These are phyloP conservation scores for Parietaria judaica DNA, from an alignment of 306 rosid species.

Conservation along the genomic window DNA sequence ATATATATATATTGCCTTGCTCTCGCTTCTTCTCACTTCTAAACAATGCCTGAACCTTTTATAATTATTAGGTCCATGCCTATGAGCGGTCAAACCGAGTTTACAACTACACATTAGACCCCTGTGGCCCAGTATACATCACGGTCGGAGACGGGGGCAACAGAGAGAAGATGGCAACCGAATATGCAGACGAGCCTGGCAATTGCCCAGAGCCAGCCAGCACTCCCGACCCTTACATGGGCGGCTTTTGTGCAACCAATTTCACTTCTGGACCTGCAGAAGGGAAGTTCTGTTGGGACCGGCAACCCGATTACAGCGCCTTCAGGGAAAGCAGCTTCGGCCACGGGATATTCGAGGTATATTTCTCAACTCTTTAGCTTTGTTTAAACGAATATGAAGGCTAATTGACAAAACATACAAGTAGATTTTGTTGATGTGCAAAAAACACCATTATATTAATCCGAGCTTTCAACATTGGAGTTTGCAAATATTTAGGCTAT, in stretches of 20 bases:
- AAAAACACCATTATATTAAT: not conserved
- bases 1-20: no score
- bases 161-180: conserved; percentile 68
- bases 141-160: conserved; percentile 83
- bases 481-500: no score
- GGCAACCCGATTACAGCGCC: conserved; percentile 64
- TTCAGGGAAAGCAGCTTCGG: conserved; percentile 74
- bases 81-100: conserved; percentile 82
- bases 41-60: no score
- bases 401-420: no score
- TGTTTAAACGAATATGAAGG: not conserved
- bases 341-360: conserved; percentile 72
- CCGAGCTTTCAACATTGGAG: not conserved
- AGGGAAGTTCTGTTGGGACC: conserved; percentile 71
- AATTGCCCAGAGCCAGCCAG: conserved; percentile 52
- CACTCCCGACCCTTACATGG: conserved; percentile 36
- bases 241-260: conserved; percentile 55
- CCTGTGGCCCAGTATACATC: conserved; percentile 71
- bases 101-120: conserved; percentile 61
- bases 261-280: conserved; percentile 52
- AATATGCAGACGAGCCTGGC: conserved; percentile 54
- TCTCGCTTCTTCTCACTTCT: no score
- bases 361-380: conserved; percentile 5
- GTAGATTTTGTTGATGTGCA: not conserved
- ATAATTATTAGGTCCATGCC: conserved; percentile 66